Base-by-base conservation (phyloP, 257 asterid species). In the Nicotiana noctiflora region DNA sequence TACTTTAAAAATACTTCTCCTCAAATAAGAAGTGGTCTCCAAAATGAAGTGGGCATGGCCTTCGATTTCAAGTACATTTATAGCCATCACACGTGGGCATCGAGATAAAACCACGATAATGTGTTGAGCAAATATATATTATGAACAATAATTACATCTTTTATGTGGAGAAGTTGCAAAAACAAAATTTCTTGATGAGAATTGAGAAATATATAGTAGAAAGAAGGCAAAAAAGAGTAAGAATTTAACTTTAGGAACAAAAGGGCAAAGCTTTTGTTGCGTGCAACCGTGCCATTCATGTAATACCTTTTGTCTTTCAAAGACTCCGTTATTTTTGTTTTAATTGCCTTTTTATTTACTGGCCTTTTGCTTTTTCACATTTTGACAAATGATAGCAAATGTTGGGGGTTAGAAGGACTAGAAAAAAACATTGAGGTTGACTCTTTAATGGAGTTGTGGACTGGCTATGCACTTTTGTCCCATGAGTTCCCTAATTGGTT, bases 391-490 rank as follows among this genome's bases (percentile, higher is more conserved):
- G 90, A 86, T 86, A 88, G 82, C 80, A 80, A 86, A 83, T 88
- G 93, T 85, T 83, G 96, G 91, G 85, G 83, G 87, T 82, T 85
- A 84, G 84, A 86, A 85, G 85, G 90, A 75, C 80, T 81, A 78
- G 23, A 86, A 84, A 87, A 83, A 86, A 84, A 88, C 86, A 86
- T 72, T 92, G 97, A 90, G 81, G 92, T 92, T 89, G 98, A 93
- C 95, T 87, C 87, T 82, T 84, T 93, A 91, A 90, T 86, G 90
- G 88, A 87, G 77, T 81, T 85, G 76, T 85, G 84, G 84, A 79
- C 83, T 81, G 84, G 83, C 86, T 62, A 66, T 80, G 85, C 84
- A 86, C 62, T 80, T 82, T 86, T 97, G 98, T 6, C 97, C 97
- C 97, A 81, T 86, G 76, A 70, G 96, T 86, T 79, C 89, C 97